A percentile compares a stretch with the other conserved stretches of the same genome.
phyloP scores from a whole-genome alignment of 345 rosid genomes.

The Citrus mangshanensis region DNA sequence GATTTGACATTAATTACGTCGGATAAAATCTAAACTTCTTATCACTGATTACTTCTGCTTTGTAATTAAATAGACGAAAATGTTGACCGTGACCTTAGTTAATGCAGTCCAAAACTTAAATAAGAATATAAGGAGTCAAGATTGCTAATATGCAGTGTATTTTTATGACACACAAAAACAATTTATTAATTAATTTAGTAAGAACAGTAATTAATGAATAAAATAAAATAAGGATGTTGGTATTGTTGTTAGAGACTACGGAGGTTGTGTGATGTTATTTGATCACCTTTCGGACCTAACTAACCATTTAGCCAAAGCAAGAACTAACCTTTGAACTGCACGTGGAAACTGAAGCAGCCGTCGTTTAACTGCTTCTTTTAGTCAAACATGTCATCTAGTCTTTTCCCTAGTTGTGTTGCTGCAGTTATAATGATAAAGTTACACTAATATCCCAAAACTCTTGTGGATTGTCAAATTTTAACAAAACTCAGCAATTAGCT shows the following conservation, averaged over 20 bases:
- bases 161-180: background rate
- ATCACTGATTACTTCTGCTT: background rate
- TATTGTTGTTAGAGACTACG: slow-evolving; percentile 8
- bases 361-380: slow-evolving; percentile 5
- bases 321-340: slow-evolving; percentile 12
- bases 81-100: background rate
- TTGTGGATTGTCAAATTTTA: background rate
- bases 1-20: background rate
- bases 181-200: background rate
- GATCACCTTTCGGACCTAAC: slow-evolving; percentile 42
- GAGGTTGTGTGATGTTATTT: slow-evolving; percentile 11
- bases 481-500: too few species aligned
- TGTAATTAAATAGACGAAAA: background rate
- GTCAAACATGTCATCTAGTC: slow-evolving; percentile 8
- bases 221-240: slow-evolving; percentile 8
- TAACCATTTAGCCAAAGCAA: slow-evolving; percentile 4
- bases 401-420: background rate
- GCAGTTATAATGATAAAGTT: background rate
- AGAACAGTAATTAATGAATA: background rate
- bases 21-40: background rate
- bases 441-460: background rate
- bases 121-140: background rate
- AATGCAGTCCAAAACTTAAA: background rate
- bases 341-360: slow-evolving; percentile 19
- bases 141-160: background rate